Evolutionary conservation across 192 early-diverging fungal species (phyloP).

Genomic region (Podila minutissima): DNA sequence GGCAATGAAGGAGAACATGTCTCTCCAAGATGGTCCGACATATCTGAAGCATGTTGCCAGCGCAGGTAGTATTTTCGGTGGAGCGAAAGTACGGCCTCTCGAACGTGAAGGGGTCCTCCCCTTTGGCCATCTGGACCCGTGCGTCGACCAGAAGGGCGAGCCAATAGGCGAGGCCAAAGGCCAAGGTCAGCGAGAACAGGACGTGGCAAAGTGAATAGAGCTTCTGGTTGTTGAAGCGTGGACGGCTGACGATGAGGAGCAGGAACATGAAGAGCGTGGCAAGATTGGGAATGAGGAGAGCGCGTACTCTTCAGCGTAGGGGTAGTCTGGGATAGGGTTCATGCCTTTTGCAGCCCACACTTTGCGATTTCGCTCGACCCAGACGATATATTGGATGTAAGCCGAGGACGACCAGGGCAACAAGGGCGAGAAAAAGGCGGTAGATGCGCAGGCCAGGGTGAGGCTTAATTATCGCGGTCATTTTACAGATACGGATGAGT

Average conservation of each 20-base stretch:
- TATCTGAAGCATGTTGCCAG: background rate
- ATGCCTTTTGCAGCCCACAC: too few relatives aligned
- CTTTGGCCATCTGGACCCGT: background rate
- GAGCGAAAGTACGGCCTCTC: background rate
- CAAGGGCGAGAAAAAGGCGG: background rate
- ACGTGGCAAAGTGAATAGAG: background rate
- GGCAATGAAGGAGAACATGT: background rate
- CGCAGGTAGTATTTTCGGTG: background rate
- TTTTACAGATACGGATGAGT: too few relatives aligned
- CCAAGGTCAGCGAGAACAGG: background rate
- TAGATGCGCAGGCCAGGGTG: too few relatives aligned
- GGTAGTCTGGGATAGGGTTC: too few relatives aligned
- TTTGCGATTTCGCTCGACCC: too few relatives aligned
- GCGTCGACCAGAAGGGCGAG: background rate
- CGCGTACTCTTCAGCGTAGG: background rate
- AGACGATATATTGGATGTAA: background rate
- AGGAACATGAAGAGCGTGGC: background rate
- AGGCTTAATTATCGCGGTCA: background rate
- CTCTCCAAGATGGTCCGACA: background rate
- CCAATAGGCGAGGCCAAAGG: background rate
- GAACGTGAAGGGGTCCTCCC: background rate
- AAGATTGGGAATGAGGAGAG: background rate
- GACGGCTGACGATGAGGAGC: background rate
- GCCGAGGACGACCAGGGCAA: background rate
- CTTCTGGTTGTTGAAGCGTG: background rate